Evolutionary conservation across 257 asterid species (phyloP).

Genomic region (Lycium ferocissimum): DNA sequence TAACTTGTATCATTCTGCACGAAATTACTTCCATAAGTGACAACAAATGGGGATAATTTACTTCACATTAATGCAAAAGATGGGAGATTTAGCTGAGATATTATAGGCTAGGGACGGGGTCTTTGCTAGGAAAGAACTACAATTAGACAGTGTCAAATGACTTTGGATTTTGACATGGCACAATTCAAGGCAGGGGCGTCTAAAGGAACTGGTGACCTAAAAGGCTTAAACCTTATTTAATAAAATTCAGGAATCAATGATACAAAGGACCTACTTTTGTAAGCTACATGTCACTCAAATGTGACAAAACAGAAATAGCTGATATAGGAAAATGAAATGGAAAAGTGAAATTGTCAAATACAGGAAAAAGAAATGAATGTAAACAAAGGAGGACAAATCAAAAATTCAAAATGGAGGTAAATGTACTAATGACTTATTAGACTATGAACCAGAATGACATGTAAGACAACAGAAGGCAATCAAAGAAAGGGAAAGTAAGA

Average conservation of each 20-base stretch:
- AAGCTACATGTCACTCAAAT: background rate
- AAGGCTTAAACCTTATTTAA: background rate
- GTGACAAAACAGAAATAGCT: background rate
- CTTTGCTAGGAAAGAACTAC: background rate
- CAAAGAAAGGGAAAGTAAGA: background rate
- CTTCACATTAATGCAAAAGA: background rate
- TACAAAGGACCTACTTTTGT: background rate
- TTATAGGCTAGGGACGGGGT: background rate
- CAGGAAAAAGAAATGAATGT: background rate
- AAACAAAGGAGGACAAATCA: background rate
- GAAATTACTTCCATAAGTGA: background rate
- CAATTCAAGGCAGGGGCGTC: background rate
- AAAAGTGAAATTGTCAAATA: background rate
- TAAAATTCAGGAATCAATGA: background rate
- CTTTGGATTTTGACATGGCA: background rate
- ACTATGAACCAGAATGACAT: too few relatives aligned
- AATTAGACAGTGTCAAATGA: background rate
- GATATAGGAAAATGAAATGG: background rate
- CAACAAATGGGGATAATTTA: background rate
- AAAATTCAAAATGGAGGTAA: too few relatives aligned
- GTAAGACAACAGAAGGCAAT: background rate
- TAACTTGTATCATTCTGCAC: conserved; percentile 34
- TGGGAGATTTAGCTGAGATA: background rate
- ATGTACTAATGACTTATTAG: too few relatives aligned
- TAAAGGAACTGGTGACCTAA: background rate